These are phyloP conservation scores for Suillus clintonianus DNA, from an alignment of 768 basidiomycete species.

Conservation along the genomic window DNA sequence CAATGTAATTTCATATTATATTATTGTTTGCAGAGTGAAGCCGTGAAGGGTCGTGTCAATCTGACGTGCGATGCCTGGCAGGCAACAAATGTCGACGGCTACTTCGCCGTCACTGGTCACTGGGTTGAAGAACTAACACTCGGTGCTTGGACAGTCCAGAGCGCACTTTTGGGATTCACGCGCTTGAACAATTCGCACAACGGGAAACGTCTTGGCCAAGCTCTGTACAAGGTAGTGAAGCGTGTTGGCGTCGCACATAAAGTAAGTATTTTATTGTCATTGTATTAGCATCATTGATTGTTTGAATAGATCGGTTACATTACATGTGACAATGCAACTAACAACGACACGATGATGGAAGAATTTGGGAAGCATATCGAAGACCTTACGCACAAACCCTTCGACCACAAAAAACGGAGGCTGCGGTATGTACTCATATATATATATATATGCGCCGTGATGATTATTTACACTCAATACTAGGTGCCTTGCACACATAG, in stretches of 20 bases:
- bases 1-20: slow-evolving; percentile 17
- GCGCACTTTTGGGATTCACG: slow-evolving; percentile 36
- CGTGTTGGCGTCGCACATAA: slow-evolving; percentile 28
- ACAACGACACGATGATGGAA: slow-evolving; percentile 38
- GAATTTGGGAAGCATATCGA: slow-evolving; percentile 19
- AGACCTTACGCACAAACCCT: no score
- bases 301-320: slow-evolving; percentile 30
- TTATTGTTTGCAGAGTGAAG: slow-evolving; percentile 8
- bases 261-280: slow-evolving; percentile 14
- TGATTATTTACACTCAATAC: no score
- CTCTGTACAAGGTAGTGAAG: slow-evolving; percentile 35
- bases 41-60: slow-evolving; percentile 23
- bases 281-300: no score
- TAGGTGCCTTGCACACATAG: slow-evolving; percentile 35
- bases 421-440: no score
- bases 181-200: slow-evolving; percentile 39
- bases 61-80: slow-evolving; percentile 43
- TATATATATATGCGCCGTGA: no score
- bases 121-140: slow-evolving; percentile 35
- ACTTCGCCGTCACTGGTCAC: slow-evolving; percentile 40
- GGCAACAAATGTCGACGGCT: slow-evolving; percentile 35
- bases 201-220: slow-evolving; percentile 35
- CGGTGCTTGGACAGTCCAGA: slow-evolving; percentile 26
- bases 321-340: slow-evolving; percentile 39
- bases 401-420: no score